A percentile compares a stretch with the other conserved stretches of the same genome.
Evolutionary conservation across 805 yeast species (phyloP).

Genomic region (Zygotorulaspora danielsina): DNA sequence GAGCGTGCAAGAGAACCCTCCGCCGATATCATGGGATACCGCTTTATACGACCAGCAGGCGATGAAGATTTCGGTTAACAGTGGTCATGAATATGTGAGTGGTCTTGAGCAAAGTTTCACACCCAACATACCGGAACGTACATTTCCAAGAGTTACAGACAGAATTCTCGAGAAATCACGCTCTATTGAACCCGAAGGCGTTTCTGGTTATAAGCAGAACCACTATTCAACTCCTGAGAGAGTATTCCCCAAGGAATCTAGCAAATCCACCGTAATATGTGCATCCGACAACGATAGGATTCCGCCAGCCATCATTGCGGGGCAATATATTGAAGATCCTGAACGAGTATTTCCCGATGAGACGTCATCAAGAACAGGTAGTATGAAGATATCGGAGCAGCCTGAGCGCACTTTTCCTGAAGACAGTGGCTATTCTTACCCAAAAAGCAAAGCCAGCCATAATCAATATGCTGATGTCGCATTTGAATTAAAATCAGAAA

Average conservation of each 20-base stretch:
- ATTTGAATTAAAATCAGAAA: too few species aligned
- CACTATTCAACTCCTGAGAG: not conserved
- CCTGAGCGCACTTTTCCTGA: slow-evolving; percentile 6
- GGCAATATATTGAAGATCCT: too few species aligned
- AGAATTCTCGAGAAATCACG: too few species aligned
- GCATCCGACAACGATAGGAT: too few species aligned
- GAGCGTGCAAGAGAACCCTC: slow-evolving; percentile 4
- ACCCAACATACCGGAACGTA: not conserved
- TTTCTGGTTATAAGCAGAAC: too few species aligned
- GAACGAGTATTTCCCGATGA: slow-evolving; percentile 4
- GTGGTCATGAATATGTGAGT: too few species aligned
- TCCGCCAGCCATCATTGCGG: too few species aligned
- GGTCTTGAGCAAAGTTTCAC: not conserved
- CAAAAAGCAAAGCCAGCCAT: too few species aligned
- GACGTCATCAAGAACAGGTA: not conserved
- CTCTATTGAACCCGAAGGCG: not conserved
- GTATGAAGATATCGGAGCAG: not conserved
- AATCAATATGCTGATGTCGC: too few species aligned
- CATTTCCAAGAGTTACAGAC: not conserved
- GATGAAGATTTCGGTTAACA: too few species aligned
- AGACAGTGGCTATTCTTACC: too few species aligned
- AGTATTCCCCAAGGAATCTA: slow-evolving; percentile 2
- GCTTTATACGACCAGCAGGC: not conserved
- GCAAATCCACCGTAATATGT: too few species aligned
- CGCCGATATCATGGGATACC: not conserved